Base-by-base conservation (phyloP, 768 basidiomycete genomes). In the Termitomyces sp. region DNA sequence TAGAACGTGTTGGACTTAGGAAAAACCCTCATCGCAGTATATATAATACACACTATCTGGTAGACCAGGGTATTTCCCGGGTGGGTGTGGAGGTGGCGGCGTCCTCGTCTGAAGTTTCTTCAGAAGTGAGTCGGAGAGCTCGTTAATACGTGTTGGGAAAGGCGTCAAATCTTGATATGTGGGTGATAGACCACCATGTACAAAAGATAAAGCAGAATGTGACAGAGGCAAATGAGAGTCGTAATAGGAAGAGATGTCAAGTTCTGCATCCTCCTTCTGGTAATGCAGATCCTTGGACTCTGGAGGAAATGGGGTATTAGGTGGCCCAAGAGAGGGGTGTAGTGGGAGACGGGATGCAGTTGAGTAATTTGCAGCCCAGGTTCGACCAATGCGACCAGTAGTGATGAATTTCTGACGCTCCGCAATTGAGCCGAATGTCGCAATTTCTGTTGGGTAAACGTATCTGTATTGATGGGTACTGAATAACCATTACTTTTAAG, bases 161-260 rank as follows among this genome's bases (percentile, higher is more conserved):
- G 95, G 94, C 7, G 81, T 75, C 4, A 96, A 77, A 60, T 85
- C 76, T 7, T 79, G 76, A 63, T 92, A 96, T 1, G 83, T 79
- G 7, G 92, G 88, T 3, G 89, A 83, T 41, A 98, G 77, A 0
- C 95, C 95, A 20, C 95, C 96, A 60, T 98, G 97, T 2, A 96
- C 90, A 70, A 98, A 98, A 1, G 94, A 92, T 30, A 94, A 73
- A 1, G 94, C 92, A 0, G 90, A 80, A 68, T 88, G 89, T 0
- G 88, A 87, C 54, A 94, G 76, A 6, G 83, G 79, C 2, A 77
- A 67, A 62, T 68, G 56, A 58, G 71, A 30, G 67, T 78, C 60
- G 67, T 71, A 64, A 50, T 68, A 66, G 11, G 40, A 20, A 28
- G 36, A 40, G 18, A 40, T 52, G n/a, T 52, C 52, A 30, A 41